Conservation (phyloP, 495 filamentous ascomycete species). For the Penicillium coffeae region DNA sequence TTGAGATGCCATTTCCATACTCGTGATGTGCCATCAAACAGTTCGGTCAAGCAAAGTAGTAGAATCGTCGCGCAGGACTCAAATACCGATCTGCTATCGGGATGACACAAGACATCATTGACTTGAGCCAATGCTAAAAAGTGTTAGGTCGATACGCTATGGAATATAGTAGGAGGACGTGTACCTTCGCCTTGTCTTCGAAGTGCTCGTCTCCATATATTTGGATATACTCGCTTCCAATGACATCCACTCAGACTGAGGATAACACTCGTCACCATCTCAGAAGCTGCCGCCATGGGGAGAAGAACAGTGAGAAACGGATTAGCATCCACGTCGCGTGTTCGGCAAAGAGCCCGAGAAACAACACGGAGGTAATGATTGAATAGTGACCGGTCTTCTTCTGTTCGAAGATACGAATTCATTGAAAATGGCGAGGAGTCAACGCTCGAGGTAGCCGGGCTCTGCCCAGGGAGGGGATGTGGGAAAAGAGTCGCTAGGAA, state of each 20-base stretch:
- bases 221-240: constrained; percentile 27
- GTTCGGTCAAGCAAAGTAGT: constrained; percentile 24
- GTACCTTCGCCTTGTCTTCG: constrained; percentile 23
- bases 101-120: constrained; percentile 9
- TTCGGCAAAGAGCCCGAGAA: constrained; percentile 21
- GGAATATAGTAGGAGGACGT: background rate
- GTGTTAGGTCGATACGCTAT: background rate
- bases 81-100: constrained; percentile 16
- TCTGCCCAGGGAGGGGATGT: constrained; percentile 9
- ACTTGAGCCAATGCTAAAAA: constrained; percentile 22
- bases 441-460: background rate
- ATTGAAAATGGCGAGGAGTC: constrained; percentile 7
- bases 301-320: constrained; percentile 25
- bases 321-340: constrained; percentile 22
- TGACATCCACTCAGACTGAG: constrained; percentile 27
- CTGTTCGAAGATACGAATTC: constrained; percentile 20
- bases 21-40: constrained; percentile 23
- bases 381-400: constrained; percentile 25
- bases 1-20: constrained; percentile 33
- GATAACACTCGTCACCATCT: constrained; percentile 25
- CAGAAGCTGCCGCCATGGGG: constrained; percentile 23
- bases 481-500: constrained; percentile 23
- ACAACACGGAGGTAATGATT: constrained; percentile 31
- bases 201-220: constrained; percentile 24
- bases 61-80: constrained; percentile 25